Percentiles rank a stretch among this genome's conserved stretches.
These are phyloP conservation scores for Verticillium nonalfalfae DNA, from an alignment of 2,329 filamentous ascomycete species.

Conservation along the genomic window DNA sequence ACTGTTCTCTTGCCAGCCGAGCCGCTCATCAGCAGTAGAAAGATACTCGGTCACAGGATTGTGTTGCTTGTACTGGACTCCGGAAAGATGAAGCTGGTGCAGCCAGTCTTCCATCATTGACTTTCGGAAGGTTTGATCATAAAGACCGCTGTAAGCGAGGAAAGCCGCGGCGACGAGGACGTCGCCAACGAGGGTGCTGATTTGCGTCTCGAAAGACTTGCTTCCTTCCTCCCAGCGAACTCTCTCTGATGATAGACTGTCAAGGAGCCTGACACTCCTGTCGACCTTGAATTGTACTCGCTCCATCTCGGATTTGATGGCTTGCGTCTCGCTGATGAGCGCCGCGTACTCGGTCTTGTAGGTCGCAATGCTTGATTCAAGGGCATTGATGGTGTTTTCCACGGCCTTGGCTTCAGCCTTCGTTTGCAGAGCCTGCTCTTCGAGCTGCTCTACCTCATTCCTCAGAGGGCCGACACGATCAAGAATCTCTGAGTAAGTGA, in stretches of 20 bases:
- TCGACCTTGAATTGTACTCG: constrained; percentile 98
- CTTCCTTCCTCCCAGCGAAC: constrained; percentile 94
- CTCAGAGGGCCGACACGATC: constrained; percentile 89
- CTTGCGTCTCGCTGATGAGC: constrained; percentile 92
- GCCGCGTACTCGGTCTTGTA: constrained; percentile 97
- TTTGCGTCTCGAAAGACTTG: constrained; percentile 97
- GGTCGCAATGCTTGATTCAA: constrained; percentile 85
- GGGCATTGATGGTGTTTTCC: constrained; percentile 73
- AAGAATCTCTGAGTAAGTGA: constrained; percentile 95
- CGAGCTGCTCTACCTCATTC: constrained; percentile 80
- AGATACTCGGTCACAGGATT: constrained; percentile 96
- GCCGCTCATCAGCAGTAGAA: constrained; percentile 89
- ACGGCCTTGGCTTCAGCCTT: constrained; percentile 91
- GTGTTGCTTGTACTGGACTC: constrained; percentile 84
- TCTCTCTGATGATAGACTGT: constrained; percentile 91
- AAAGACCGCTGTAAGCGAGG: constrained; percentile 92
- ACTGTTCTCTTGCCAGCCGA: constrained; percentile 91
- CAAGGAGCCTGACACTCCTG: constrained; percentile 86
- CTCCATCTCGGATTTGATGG: constrained; percentile 95
- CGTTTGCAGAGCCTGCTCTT: constrained; percentile 84
- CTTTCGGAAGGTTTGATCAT: constrained; percentile 97
- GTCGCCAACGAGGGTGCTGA: constrained; percentile 91
- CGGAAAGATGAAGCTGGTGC: constrained; percentile 87
- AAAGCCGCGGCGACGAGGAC: constrained; percentile 95
- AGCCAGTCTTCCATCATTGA: constrained; percentile 98